A percentile compares a stretch with the other conserved stretches of the same genome.
phyloP scores from a whole-genome alignment of 352 stramenopile species.

The Pilasporangium apinafurcum region DNA sequence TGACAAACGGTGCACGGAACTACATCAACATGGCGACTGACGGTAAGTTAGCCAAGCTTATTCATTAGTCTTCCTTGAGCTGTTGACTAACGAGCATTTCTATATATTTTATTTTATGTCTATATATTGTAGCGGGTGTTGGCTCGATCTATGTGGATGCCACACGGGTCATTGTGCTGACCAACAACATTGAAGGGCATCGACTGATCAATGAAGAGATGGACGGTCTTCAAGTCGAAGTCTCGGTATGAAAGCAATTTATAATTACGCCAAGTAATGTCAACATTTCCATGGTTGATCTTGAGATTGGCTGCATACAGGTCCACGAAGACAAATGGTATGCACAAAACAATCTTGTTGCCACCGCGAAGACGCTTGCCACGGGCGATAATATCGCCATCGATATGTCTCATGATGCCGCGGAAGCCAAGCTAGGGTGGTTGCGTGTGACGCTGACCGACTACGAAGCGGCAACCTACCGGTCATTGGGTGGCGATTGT shows the following conservation, averaged over 20 bases:
- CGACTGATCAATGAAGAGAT: slow-evolving; percentile 66
- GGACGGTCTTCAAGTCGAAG: slow-evolving; percentile 29
- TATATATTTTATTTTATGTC: not conserved
- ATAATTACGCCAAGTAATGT: too few relatives aligned
- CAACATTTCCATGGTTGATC: not conserved
- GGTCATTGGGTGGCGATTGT: slow-evolving; percentile 47
- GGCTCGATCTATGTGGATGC: slow-evolving; percentile 59
- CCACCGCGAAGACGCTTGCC: slow-evolving; percentile 27
- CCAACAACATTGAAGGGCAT: slow-evolving; percentile 73
- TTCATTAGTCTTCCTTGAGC: not conserved
- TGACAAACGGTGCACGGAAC: slow-evolving; percentile 49
- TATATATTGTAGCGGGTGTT: slow-evolving; percentile 24
- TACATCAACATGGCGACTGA: slow-evolving; percentile 70
- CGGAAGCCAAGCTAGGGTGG: slow-evolving; percentile 23
- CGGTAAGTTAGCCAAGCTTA: slow-evolving; percentile 11
- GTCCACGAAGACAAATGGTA: slow-evolving; percentile 54
- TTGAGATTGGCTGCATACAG: slow-evolving; percentile 1
- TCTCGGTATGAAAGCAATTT: slow-evolving; percentile 24
- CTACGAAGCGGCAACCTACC: slow-evolving; percentile 53
- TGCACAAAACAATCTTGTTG: slow-evolving; percentile 16
- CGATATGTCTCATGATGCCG: slow-evolving; percentile 15
- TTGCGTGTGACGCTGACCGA: slow-evolving; percentile 40
- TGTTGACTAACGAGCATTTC: not conserved
- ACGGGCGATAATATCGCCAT: slow-evolving; percentile 26
- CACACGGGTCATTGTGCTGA: slow-evolving; percentile 40